Percentiles rank a stretch among this genome's conserved stretches.
Evolutionary conservation across 2,329 filamentous ascomycete species (phyloP).

Genomic region (Claviceps pusilla): DNA sequence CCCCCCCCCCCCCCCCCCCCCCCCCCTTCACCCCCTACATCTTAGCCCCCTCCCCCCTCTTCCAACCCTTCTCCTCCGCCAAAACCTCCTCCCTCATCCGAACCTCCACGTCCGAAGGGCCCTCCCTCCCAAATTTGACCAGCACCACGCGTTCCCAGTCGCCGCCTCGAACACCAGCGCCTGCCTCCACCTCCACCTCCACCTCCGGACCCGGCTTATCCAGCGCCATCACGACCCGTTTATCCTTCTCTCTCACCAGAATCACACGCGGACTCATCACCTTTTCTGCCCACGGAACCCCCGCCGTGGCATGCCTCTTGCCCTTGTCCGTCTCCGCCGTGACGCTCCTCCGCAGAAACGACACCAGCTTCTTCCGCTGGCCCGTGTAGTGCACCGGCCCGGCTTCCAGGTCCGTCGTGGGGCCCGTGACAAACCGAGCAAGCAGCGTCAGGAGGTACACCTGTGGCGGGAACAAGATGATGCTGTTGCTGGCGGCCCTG

Average conservation of each 20-base stretch:
- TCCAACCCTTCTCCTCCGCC: conserved; percentile 24
- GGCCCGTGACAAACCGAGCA: conserved; percentile 32
- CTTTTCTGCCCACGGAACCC: conserved; percentile 43
- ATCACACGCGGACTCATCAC: conserved; percentile 42
- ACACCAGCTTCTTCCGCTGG: conserved; percentile 37
- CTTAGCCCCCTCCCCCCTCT: conserved; percentile 5
- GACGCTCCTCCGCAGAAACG: conserved; percentile 33
- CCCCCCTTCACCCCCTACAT: not conserved
- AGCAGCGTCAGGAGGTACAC: conserved; percentile 55
- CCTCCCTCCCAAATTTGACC: conserved; percentile 35
- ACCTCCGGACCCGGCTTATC: conserved; percentile 44
- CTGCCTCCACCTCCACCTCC: conserved; percentile 10
- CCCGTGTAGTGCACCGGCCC: conserved; percentile 22
- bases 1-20: no score
- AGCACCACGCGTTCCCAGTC: conserved; percentile 46
- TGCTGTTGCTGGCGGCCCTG: conserved; percentile 45
- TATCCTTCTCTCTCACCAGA: conserved; percentile 28
- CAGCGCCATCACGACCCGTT: conserved; percentile 37
- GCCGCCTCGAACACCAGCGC: conserved; percentile 28
- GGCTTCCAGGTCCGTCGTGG: conserved; percentile 13
- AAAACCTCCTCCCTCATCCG: conserved; percentile 33
- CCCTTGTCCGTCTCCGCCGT: conserved; percentile 27
- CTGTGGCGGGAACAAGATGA: conserved; percentile 85
- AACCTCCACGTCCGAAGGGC: conserved; percentile 39
- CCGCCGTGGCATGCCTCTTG: conserved; percentile 24